These are phyloP conservation scores for Colletotrichum nymphaeae DNA, from an alignment of 2,329 filamentous ascomycete species.

Conservation along the genomic window DNA sequence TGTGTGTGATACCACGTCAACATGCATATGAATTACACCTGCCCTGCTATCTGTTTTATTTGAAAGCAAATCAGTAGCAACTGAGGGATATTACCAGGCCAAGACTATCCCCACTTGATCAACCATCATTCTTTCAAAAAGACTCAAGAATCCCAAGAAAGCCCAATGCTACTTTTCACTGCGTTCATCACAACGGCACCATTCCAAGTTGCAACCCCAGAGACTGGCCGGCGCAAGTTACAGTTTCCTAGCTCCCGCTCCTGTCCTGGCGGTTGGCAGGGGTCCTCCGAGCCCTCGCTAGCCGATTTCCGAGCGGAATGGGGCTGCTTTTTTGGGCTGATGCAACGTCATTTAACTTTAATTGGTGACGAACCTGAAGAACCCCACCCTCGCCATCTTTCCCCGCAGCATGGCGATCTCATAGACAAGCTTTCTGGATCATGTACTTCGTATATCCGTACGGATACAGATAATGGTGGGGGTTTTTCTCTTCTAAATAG, in stretches of 20 bases:
- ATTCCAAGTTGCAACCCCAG: not conserved
- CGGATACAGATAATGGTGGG: no score
- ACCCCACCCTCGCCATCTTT: not conserved
- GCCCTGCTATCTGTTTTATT: no score
- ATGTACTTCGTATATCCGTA: no score
- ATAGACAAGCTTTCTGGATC: not conserved
- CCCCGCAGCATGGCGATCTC: not conserved
- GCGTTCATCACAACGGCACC: no score
- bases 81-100: no score
- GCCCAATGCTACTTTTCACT: not conserved
- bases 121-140: not conserved
- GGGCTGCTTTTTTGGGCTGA: not conserved
- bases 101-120: not conserved
- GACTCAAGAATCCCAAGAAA: not conserved
- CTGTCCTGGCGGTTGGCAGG: not conserved
- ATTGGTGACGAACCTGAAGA: not conserved
- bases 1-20: no score
- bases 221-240: not conserved
- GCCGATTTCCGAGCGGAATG: not conserved
- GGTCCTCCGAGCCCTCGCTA: not conserved
- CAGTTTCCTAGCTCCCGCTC: not conserved
- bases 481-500: no score
- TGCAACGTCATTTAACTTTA: conserved; percentile 24
- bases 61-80: no score
- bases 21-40: not conserved